A percentile compares a stretch with the other conserved stretches of the same genome.
Evolutionary conservation across 352 stramenopile genomes (phyloP).

Genomic region (Phytophthora niederhauseri): DNA sequence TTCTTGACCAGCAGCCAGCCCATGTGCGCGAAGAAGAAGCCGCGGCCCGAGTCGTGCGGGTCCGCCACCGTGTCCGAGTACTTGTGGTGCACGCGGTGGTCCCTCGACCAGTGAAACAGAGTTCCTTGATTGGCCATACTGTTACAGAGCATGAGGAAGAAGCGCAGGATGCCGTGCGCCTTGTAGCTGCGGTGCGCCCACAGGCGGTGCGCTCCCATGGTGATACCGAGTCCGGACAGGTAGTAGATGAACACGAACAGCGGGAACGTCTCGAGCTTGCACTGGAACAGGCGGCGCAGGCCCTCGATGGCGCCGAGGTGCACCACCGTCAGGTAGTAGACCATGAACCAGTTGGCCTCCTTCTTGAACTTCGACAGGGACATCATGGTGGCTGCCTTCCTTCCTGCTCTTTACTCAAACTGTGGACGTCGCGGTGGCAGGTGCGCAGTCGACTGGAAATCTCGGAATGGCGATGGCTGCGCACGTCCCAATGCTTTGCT

Average conservation of each 20-base stretch:
- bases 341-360: constrained; percentile 98
- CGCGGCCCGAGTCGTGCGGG: constrained; percentile 96
- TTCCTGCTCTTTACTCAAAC: too few species aligned
- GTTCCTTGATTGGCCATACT: constrained; percentile 98
- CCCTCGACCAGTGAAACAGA: constrained; percentile 98
- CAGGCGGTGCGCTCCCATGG: constrained; percentile 97
- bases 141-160: constrained; percentile 98
- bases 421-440: too few species aligned
- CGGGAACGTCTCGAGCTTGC: constrained; percentile 89
- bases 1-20: constrained; percentile 99
- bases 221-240: constrained; percentile 97
- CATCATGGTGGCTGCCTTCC: constrained; percentile 42
- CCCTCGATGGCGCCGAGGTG: constrained; percentile 92
- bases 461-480: constrained; percentile 22
- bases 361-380: constrained; percentile 67
- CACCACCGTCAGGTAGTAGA: constrained; percentile 97
- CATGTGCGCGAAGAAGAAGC: constrained; percentile 99
- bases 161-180: constrained; percentile 88
- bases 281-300: constrained; percentile 77
- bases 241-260: constrained; percentile 95
- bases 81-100: constrained; percentile 99
- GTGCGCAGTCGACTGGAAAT: constrained; percentile 37
- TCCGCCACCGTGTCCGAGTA: constrained; percentile 96
- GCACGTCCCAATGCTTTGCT: too few species aligned
- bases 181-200: constrained; percentile 98